Conservation (phyloP, 108 stramenopile genomes). For the Mediolabrus comicus region DNA sequence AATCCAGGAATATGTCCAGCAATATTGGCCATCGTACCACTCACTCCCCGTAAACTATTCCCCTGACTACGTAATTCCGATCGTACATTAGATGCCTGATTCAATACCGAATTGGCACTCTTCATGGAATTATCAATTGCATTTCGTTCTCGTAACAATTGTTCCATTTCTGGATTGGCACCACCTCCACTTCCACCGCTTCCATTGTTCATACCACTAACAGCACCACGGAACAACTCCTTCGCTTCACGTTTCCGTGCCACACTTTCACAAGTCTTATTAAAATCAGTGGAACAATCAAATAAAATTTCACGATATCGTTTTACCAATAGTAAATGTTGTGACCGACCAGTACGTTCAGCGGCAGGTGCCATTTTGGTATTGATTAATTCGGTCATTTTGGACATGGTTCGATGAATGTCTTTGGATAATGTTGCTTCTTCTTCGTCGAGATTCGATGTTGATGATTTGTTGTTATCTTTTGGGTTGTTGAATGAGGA, state of each 20-base stretch:
- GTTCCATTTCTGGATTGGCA: constrained; percentile 67
- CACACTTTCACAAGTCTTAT: constrained; percentile 59
- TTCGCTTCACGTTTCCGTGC: constrained; percentile 60
- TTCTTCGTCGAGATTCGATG: constrained; percentile 48
- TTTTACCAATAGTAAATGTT: constrained; percentile 63
- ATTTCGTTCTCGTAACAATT: constrained; percentile 77
- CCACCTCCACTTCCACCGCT: background rate
- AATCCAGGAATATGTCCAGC: constrained; percentile 79
- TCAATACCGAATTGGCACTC: constrained; percentile 59
- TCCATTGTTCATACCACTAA: background rate
- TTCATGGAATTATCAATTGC: constrained; percentile 77
- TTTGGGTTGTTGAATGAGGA: background rate
- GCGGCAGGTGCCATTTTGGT: constrained; percentile 66
- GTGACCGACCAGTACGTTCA: constrained; percentile 51
- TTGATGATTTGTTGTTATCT: background rate
- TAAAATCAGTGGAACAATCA: constrained; percentile 72
- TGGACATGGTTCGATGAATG: constrained; percentile 66
- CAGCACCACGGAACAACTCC: constrained; percentile 69
- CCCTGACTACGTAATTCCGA: constrained; percentile 70
- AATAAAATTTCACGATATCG: constrained; percentile 87
- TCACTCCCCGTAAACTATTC: constrained; percentile 53
- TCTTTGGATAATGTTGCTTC: constrained; percentile 69
- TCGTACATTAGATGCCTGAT: constrained; percentile 70
- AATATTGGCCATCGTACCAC: constrained; percentile 57
- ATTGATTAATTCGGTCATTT: constrained; percentile 68